Evolutionary conservation across 2,329 filamentous ascomycete genomes (phyloP), one percentile per base, ranked within the genome.

Genomic region (Aureobasidium lini): DNA sequence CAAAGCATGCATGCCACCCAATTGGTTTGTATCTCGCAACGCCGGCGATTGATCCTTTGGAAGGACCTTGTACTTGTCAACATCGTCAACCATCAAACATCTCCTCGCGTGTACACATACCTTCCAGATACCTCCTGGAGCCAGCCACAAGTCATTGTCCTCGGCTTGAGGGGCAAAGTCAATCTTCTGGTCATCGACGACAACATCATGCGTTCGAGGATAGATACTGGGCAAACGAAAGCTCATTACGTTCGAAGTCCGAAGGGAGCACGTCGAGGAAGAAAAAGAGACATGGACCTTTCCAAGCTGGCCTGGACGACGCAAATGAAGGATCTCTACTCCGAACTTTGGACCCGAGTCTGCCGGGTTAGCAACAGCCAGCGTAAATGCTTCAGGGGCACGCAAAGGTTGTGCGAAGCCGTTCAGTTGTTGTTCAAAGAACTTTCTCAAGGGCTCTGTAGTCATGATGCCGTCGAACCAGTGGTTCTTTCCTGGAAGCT

Each of bases 401-500:
- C 28, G 34, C 7, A 36, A n/a, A 9, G 68, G 11, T 62, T 61
- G 36, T 68, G 61, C 0, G 67, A 68, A 0, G 47, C 47, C 2
- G 11, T 67, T 65, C 18, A 78, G 69, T 59, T 72, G 67, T 8
- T 68, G 39, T 9, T 69, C 57, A 62, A 82, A 82, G 66, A 84
- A 84, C 3, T 73, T 64, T 15, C 73, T 67, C 32, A 85, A 68
- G 29, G 72, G 67, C 15, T 71, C 62, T 2, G 81, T 83, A 4
- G 79, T 81, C 76, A 84, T 79, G 7, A 82, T 71, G 2, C 77
- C 79, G 42, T 82, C 77, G 69, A 77, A 83, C 73, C 76, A 84
- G 66, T 84, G 81, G 8, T 73, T 75, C 54, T 74, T 71, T 15
- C 71, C 75, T 9, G 71, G 66, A 29, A 84, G 67, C 65, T 84